These are phyloP conservation scores for Clarireedia homoeocarpa DNA, from an alignment of 2,329 filamentous ascomycete genomes.

Conservation along the genomic window DNA sequence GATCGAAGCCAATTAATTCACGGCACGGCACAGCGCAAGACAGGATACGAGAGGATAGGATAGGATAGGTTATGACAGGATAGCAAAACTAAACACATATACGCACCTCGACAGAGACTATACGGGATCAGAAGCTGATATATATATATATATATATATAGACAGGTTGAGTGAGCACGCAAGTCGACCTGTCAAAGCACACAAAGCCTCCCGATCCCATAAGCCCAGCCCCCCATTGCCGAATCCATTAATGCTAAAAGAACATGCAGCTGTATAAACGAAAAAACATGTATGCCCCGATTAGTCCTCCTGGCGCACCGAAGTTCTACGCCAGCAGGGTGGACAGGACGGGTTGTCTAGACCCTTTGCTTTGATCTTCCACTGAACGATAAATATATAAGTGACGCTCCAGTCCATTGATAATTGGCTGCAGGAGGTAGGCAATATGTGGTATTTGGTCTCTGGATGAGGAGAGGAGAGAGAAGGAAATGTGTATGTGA, in stretches of 20 bases:
- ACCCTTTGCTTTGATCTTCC: conserved; percentile 30
- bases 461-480: background rate
- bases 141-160: too few relatives aligned
- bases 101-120: too few relatives aligned
- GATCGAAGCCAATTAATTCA: too few relatives aligned
- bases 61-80: too few relatives aligned
- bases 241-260: background rate
- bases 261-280: background rate
- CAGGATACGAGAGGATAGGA: too few relatives aligned
- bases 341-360: conserved; percentile 34
- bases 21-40: too few relatives aligned
- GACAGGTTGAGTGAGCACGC: too few relatives aligned
- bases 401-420: conserved; percentile 31
- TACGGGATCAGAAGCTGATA: too few relatives aligned
- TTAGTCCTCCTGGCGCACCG: conserved; percentile 33
- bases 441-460: conserved; percentile 30
- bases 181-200: background rate
- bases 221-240: background rate
- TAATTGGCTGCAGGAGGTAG: conserved; percentile 29
- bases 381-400: conserved; percentile 33
- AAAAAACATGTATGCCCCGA: conserved; percentile 28
- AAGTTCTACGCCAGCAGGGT: conserved; percentile 30
- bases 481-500: background rate
- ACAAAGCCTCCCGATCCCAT: background rate
- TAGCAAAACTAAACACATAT: too few relatives aligned